Evolutionary conservation across 2,329 filamentous ascomycete genomes (phyloP), one percentile per base, ranked within the genome.

Genomic region (Colletotrichum sp.): DNA sequence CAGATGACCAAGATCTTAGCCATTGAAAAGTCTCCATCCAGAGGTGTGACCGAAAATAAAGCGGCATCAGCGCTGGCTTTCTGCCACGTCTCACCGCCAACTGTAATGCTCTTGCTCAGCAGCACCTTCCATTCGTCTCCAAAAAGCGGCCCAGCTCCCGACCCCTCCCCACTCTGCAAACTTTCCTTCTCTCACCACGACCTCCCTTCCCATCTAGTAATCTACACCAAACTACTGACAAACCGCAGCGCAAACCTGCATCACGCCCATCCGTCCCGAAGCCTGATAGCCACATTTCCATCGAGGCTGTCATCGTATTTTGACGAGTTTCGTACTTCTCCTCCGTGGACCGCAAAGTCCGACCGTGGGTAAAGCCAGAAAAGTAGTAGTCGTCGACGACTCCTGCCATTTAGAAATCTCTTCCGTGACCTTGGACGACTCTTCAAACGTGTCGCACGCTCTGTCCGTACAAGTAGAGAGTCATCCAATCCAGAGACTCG

Each of bases 401-500:
- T 68, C 65, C 73, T 76, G 64, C 65, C 62, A 73, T 67, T 48
- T 76, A 73, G 73, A 75, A 72, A 75, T 75, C 62, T 73, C 48
- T 71, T 69, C 73, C 64, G 73, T 73, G 73, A 76, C 65, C 65
- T 73, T 60, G 65, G 70, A 67, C 73, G 73, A 65, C 73, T 76
- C 65, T 61, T 72, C 62, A 75, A 73, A 73, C 64, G 70, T 66
- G 73, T 76, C 73, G 70, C 64, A 56, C 73, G 34, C 70, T 73
- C 64, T 60, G 69, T 73, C 34, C 48, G 73, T 76, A 73, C 73
- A 65, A 73, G 73, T 76, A 76, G 73, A 73, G 73, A 76, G 64
- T 73, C 58, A 65, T 52, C 34, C 64, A 68, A 65, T 66, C 21
- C 64, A 65, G 30, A 68, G 65, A 73, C 70, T 73, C 73, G 73